Evolutionary conservation across 2,329 filamentous ascomycete species (phyloP).

Genomic region (Trichophyton rubrum): DNA sequence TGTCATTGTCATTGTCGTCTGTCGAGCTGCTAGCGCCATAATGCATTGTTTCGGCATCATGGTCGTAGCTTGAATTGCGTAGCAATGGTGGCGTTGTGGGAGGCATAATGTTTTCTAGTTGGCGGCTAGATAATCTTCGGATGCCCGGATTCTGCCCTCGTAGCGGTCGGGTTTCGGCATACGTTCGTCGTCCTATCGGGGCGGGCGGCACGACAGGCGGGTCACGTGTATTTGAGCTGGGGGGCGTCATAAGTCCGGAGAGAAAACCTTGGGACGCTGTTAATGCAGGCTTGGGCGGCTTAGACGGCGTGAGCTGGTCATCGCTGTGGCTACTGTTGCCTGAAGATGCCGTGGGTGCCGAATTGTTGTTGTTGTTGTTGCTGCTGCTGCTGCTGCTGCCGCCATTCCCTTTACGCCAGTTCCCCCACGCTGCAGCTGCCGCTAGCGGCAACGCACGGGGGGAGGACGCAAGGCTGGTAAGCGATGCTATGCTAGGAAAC

Average conservation of each 20-base stretch:
- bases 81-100: slow-evolving; percentile 44
- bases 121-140: slow-evolving; percentile 21
- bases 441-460: slow-evolving; percentile 68
- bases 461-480: slow-evolving; percentile 62
- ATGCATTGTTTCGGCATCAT: slow-evolving; percentile 43
- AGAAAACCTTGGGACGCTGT: slow-evolving; percentile 49
- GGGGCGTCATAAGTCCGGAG: slow-evolving; percentile 79
- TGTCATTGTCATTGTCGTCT: slow-evolving; percentile 39
- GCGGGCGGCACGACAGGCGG: slow-evolving; percentile 18
- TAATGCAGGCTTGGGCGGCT: slow-evolving; percentile 33
- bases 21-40: slow-evolving; percentile 37
- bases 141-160: slow-evolving; percentile 19
- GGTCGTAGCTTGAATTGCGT: slow-evolving; percentile 45
- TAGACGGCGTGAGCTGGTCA: slow-evolving; percentile 44
- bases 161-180: slow-evolving; percentile 26
- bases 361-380: slow-evolving; percentile 18
- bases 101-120: slow-evolving; percentile 20
- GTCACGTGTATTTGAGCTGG: slow-evolving; percentile 55
- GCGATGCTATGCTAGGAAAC: slow-evolving; percentile 64
- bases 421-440: slow-evolving; percentile 93
- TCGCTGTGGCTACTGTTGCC: slow-evolving; percentile 1
- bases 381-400: slow-evolving; percentile 21
- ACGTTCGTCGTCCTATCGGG: slow-evolving; percentile 12
- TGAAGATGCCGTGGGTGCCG: slow-evolving; percentile 37
- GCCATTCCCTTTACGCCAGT: slow-evolving; percentile 66